These are phyloP conservation scores for Saprolegnia parasitica DNA, from an alignment of 352 stramenopile genomes.

Conservation along the genomic window DNA sequence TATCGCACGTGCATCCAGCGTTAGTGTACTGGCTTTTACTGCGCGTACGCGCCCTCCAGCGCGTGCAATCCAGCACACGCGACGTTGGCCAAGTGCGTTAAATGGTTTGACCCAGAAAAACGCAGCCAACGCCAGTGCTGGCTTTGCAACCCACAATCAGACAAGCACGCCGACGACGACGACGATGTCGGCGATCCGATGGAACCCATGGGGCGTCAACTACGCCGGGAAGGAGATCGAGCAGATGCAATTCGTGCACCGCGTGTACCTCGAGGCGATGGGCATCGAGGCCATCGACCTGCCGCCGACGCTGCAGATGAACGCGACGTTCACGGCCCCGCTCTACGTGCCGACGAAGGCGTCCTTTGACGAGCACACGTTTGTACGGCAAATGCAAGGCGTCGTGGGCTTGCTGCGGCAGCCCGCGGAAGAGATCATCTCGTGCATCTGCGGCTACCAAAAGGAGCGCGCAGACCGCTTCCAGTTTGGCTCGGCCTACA, in stretches of 20 bases:
- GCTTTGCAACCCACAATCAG: background rate
- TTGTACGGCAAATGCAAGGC: slow-evolving; percentile 85
- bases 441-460: slow-evolving; percentile 79
- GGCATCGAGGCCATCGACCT: slow-evolving; percentile 76
- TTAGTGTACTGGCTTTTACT: too few relatives aligned
- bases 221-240: slow-evolving; percentile 81
- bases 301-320: slow-evolving; percentile 76
- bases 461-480: slow-evolving; percentile 75
- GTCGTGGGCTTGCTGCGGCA: slow-evolving; percentile 75
- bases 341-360: slow-evolving; percentile 65
- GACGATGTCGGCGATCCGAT: slow-evolving; percentile 40
- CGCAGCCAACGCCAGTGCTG: background rate
- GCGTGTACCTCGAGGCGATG: slow-evolving; percentile 82
- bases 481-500: slow-evolving; percentile 59
- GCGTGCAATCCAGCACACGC: too few relatives aligned
- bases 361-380: slow-evolving; percentile 84
- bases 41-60: too few relatives aligned
- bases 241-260: slow-evolving; percentile 82
- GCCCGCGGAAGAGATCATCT: slow-evolving; percentile 80
- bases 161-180: background rate
- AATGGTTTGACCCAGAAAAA: too few relatives aligned
- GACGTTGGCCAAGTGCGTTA: too few relatives aligned
- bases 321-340: slow-evolving; percentile 69
- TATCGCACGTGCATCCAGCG: too few relatives aligned
- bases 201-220: slow-evolving; percentile 75